A percentile compares a stretch with the other conserved stretches of the same genome.
Evolutionary conservation across 2,329 filamentous ascomycete genomes (phyloP).

Genomic region (Tolypocladium endophyticum): DNA sequence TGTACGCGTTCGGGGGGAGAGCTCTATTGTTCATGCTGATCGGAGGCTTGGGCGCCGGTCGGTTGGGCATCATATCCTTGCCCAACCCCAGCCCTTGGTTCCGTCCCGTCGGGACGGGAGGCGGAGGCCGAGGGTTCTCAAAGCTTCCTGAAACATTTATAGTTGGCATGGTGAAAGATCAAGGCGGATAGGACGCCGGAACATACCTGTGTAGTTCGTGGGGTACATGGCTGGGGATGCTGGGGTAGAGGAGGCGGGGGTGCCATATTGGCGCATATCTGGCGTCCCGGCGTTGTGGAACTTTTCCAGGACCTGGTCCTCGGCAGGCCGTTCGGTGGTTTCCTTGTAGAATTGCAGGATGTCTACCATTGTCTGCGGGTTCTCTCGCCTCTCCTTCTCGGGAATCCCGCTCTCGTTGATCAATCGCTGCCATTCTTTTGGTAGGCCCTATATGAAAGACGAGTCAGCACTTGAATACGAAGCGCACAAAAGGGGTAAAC

Average conservation of each 20-base stretch:
- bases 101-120: conserved; percentile 62
- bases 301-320: conserved; percentile 90
- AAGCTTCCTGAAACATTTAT: conserved; percentile 57
- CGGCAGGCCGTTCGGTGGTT: conserved; percentile 67
- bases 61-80: conserved; percentile 60
- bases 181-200: conserved; percentile 44
- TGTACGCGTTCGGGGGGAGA: conserved; percentile 39
- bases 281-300: conserved; percentile 74
- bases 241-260: conserved; percentile 31
- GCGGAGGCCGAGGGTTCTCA: conserved; percentile 89
- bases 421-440: conserved; percentile 95
- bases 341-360: conserved; percentile 97
- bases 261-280: conserved; percentile 34
- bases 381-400: conserved; percentile 89
- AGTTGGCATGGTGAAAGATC: neutral
- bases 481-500: conserved; percentile 20
- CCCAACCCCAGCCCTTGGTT: conserved; percentile 26
- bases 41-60: conserved; percentile 84
- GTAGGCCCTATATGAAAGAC: conserved; percentile 58
- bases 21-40: conserved; percentile 47
- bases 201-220: conserved; percentile 45
- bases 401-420: conserved; percentile 93
- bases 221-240: conserved; percentile 44
- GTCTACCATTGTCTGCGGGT: conserved; percentile 90
- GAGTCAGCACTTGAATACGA: neutral